Evolutionary conservation across 2,329 filamentous ascomycete species (phyloP).

Genomic region (Cercospora sp.): DNA sequence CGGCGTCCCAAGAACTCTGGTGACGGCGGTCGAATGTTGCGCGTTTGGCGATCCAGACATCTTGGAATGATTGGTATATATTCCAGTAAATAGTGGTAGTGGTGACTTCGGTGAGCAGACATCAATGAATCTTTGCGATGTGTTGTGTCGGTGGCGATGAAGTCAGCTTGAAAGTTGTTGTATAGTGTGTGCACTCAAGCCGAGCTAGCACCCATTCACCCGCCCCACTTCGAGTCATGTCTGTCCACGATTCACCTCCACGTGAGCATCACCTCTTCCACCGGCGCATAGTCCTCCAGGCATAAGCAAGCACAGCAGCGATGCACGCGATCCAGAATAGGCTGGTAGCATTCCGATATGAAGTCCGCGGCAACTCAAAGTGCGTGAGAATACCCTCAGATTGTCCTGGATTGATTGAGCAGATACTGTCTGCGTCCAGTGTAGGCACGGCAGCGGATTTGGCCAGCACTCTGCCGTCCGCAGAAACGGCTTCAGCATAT

Average conservation of each 20-base stretch:
- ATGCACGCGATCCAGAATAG: not conserved
- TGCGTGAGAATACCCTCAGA: not conserved
- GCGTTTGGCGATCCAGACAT: too few species aligned
- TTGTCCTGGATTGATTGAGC: not conserved
- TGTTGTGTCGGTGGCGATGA: not conserved
- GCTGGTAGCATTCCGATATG: not conserved
- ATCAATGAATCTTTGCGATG: too few species aligned
- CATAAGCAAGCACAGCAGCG: not conserved
- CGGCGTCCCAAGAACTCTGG: too few species aligned
- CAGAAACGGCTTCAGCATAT: constrained; percentile 24
- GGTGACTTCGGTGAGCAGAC: too few species aligned
- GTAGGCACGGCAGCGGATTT: constrained; percentile 2
- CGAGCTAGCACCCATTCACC: not conserved
- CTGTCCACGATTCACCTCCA: not conserved
- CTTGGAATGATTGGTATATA: too few species aligned
- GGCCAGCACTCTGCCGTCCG: constrained; percentile 13
- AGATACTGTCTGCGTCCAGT: not conserved
- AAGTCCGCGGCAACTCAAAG: not conserved
- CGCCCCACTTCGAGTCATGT: not conserved
- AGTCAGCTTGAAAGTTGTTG: not conserved
- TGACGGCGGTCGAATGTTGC: too few species aligned
- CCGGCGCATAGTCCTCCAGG: not conserved
- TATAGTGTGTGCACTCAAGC: too few species aligned
- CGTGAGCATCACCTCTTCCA: not conserved
- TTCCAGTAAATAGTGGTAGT: too few species aligned